Evolutionary conservation across 345 rosid genomes (phyloP).

Genomic region (Orychophragmus violaceus): DNA sequence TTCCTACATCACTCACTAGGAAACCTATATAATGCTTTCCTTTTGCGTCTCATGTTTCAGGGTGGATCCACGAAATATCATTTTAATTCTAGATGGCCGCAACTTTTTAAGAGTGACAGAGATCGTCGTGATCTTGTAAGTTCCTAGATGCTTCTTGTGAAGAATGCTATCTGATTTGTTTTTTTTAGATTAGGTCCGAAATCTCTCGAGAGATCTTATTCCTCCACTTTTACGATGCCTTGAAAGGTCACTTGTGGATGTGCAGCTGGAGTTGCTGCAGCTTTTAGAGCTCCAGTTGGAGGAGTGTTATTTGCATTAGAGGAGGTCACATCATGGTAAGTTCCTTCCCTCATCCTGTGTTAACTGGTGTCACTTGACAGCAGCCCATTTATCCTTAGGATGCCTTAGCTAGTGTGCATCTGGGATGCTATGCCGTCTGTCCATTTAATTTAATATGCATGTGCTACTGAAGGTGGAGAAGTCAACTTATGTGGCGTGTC

Average conservation of each 20-base stretch:
- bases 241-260: conserved; percentile 98
- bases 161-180: background rate
- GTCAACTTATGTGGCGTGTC: conserved; percentile 99
- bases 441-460: conserved; percentile 11
- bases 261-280: conserved; percentile 99
- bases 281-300: conserved; percentile 99
- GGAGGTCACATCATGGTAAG: conserved; percentile 97
- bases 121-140: conserved; percentile 97
- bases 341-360: conserved; percentile 3
- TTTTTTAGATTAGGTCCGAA: conserved; percentile 6
- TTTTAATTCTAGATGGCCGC: conserved; percentile 82
- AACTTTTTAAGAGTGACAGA: conserved; percentile 79
- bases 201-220: conserved; percentile 24
- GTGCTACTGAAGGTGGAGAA: conserved; percentile 81
- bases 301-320: conserved; percentile 96
- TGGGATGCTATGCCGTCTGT: background rate
- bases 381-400: background rate
- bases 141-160: conserved; percentile 10
- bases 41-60: conserved; percentile 38
- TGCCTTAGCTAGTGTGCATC: background rate
- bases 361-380: background rate
- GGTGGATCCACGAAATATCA: conserved; percentile 96
- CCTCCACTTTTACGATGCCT: conserved; percentile 35
- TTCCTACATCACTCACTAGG: background rate
- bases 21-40: background rate